Conservation (phyloP, 2,329 filamentous ascomycete genomes). For the Apiospora koreana region DNA sequence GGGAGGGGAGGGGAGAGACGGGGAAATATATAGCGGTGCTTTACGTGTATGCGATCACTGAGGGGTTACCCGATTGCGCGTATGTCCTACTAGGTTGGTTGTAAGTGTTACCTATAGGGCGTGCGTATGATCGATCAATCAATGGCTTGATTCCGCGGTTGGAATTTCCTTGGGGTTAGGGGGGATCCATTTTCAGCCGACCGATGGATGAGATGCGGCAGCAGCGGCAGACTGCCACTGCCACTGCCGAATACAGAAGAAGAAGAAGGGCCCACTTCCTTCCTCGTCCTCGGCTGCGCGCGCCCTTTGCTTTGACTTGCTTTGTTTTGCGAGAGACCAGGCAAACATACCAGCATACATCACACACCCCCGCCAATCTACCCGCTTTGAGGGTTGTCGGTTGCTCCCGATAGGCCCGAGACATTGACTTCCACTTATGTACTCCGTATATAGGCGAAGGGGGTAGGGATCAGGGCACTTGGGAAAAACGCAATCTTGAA, state of each 20-base stretch:
- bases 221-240: not conserved
- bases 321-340: not conserved
- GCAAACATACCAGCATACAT: too few species aligned
- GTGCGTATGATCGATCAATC: not conserved
- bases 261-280: not conserved
- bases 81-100: too few species aligned
- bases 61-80: not conserved
- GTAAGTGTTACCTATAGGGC: not conserved
- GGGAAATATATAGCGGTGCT: not conserved
- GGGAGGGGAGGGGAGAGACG: too few species aligned
- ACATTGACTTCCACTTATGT: not conserved
- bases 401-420: slow-evolving; percentile 2
- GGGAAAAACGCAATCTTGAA: not conserved
- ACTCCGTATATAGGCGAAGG: not conserved
- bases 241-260: not conserved
- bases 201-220: not conserved
- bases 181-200: not conserved
- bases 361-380: not conserved
- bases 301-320: not conserved
- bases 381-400: not conserved
- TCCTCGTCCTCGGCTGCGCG: not conserved
- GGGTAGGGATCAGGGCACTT: not conserved
- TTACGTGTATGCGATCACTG: not conserved
- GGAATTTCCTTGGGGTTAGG: not conserved
- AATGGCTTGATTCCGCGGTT: not conserved